Evolutionary conservation across 1,284 basidiomycete species (phyloP).

Genomic region (Psilocybe mexicana): DNA sequence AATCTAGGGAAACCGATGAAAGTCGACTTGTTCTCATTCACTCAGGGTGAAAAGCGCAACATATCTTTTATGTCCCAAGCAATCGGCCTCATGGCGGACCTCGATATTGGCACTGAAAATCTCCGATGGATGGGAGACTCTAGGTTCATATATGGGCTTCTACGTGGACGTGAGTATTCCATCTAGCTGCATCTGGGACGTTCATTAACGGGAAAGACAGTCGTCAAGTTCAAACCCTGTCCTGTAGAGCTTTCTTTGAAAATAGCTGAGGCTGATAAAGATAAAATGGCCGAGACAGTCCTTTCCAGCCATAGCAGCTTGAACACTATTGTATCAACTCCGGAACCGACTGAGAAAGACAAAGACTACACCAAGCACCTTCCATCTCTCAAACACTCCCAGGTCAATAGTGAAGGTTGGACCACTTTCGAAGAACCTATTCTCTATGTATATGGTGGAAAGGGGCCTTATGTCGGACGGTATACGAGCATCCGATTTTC

Average conservation of each 20-base stretch:
- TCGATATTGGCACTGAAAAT: constrained; percentile 87
- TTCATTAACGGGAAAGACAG: constrained; percentile 33
- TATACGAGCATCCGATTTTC: constrained; percentile 26
- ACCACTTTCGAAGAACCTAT: constrained; percentile 70
- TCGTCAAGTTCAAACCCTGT: constrained; percentile 67
- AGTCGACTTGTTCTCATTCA: constrained; percentile 82
- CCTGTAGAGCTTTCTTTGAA: constrained; percentile 75
- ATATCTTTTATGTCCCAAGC: constrained; percentile 90
- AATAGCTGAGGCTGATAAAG: constrained; percentile 71
- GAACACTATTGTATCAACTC: constrained; percentile 1
- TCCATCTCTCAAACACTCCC: constrained; percentile 44
- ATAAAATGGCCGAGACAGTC: constrained; percentile 60
- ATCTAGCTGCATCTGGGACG: constrained; percentile 5
- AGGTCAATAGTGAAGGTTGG: constrained; percentile 61
- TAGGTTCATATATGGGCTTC: constrained; percentile 84
- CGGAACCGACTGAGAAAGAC: constrained; percentile 17
- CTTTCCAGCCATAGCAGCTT: constrained; percentile 25
- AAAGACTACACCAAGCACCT: constrained; percentile 28
- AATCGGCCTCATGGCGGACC: constrained; percentile 89
- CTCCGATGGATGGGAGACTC: constrained; percentile 93
- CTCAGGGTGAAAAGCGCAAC: constrained; percentile 65
- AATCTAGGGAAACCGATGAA: constrained; percentile 64
- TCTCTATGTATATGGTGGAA: constrained; percentile 71
- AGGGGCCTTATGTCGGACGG: constrained; percentile 73
- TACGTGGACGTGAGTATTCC: constrained; percentile 63